Evolutionary conservation across 768 basidiomycete species (phyloP).

Genomic region (Hirschioporus abietinus): DNA sequence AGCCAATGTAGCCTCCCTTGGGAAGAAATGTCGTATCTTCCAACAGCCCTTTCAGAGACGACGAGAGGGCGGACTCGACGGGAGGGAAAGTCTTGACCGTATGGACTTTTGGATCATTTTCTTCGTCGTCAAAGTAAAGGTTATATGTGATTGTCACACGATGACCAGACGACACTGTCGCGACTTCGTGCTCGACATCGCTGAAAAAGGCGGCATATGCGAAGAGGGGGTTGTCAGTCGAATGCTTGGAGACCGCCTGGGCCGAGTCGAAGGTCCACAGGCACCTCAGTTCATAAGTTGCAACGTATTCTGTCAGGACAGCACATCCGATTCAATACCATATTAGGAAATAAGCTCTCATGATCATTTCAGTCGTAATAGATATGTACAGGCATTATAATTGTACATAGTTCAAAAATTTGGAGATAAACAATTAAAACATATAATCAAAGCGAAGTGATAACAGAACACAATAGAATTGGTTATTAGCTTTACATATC

Average conservation of each 20-base stretch:
- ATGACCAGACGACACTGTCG: conserved; percentile 29
- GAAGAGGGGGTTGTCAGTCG: conserved; percentile 2
- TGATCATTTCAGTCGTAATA: no score
- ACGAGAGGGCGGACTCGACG: neutral
- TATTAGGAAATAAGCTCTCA: no score
- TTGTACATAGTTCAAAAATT: no score
- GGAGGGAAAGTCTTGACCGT: neutral
- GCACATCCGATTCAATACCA: no score
- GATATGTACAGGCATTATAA: no score
- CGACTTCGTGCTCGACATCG: conserved; percentile 38
- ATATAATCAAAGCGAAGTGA: no score
- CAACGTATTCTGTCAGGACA: no score
- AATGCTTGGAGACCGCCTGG: conserved; percentile 14
- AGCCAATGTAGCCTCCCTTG: conserved; percentile 29
- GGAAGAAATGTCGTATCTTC: conserved; percentile 24
- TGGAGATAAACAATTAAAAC: no score
- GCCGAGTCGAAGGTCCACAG: conserved; percentile 35
- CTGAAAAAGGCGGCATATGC: conserved; percentile 29
- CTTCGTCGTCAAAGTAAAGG: conserved; percentile 25
- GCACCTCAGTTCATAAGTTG: no score
- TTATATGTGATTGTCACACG: conserved; percentile 40
- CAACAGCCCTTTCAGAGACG: conserved; percentile 22
- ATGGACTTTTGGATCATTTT: neutral
- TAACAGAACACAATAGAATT: no score
- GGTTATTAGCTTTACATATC: no score